Evolutionary conservation across 225 moss, liverwort and hornwort species (phyloP).

Genomic region (Pseudisothecium myosuroides): DNA sequence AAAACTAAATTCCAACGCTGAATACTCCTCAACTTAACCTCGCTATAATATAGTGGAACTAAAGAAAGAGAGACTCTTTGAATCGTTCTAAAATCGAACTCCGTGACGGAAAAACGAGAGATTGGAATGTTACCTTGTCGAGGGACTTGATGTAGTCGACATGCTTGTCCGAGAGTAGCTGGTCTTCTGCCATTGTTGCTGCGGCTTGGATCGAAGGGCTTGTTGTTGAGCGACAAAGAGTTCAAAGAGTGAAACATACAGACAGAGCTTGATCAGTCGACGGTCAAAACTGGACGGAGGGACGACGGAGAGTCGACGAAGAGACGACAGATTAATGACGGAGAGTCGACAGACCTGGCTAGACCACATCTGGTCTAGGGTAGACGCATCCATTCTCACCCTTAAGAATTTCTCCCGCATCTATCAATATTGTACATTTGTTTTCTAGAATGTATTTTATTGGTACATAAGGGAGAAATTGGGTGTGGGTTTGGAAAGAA

Average conservation of each 20-base stretch:
- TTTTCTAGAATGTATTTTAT: neutral
- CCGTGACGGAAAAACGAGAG: neutral
- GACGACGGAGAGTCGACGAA: neutral
- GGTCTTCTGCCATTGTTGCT: neutral
- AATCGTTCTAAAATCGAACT: neutral
- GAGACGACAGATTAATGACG: neutral
- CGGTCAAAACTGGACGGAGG: neutral
- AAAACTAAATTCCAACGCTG: no score
- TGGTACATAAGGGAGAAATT: neutral
- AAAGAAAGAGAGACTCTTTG: neutral
- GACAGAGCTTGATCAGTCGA: neutral
- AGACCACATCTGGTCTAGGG: neutral
- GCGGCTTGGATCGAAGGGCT: neutral
- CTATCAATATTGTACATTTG: neutral
- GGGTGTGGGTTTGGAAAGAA: neutral
- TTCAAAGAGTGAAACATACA: neutral
- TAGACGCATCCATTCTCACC: neutral
- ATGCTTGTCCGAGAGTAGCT: conserved; percentile 59
- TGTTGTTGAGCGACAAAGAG: neutral
- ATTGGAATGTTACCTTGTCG: conserved; percentile 35
- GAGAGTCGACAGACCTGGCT: neutral
- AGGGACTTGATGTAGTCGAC: conserved; percentile 80
- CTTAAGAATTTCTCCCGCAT: neutral
- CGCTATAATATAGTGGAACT: neutral
- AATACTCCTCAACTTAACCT: neutral